A percentile compares a stretch with the other conserved stretches of the same genome.
phyloP scores from a whole-genome alignment of 306 rosid genomes.

The Prunus mira region DNA sequence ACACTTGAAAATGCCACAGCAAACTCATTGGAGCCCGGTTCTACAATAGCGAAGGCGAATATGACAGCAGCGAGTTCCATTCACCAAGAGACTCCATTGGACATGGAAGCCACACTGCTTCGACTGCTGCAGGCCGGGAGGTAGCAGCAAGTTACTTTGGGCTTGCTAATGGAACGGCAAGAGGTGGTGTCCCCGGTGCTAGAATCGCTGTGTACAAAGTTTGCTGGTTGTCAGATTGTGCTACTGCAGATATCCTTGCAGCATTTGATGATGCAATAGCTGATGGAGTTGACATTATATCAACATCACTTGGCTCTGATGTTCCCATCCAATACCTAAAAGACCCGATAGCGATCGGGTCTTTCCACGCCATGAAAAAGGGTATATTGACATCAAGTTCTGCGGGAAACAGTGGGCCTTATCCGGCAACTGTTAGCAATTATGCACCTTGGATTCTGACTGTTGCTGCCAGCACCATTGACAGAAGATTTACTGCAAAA shows the following conservation, averaged over 20 bases:
- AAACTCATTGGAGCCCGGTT: neutral
- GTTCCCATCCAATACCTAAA: neutral
- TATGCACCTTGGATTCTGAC: neutral
- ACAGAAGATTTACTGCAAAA: conserved; percentile 2
- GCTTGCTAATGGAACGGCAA: neutral
- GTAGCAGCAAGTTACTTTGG: conserved; percentile 8
- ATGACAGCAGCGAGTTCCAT: neutral
- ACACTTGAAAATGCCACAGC: neutral
- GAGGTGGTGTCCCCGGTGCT: neutral
- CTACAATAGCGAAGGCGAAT: neutral
- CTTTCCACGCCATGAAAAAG: neutral
- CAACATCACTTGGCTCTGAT: neutral
- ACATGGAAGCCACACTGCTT: conserved; percentile 6
- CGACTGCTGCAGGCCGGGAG: neutral
- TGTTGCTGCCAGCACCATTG: neutral
- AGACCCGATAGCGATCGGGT: neutral
- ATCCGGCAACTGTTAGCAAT: neutral
- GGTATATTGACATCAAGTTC: neutral
- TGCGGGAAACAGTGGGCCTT: neutral
- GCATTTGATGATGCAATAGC: conserved; percentile 5
- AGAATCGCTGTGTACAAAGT: neutral
- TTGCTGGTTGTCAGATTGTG: neutral
- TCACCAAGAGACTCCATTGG: neutral
- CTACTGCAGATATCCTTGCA: neutral
- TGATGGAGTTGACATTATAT: conserved; percentile 2